Base-by-base conservation (phyloP, 306 rosid genomes). In the Neltuma alba region DNA sequence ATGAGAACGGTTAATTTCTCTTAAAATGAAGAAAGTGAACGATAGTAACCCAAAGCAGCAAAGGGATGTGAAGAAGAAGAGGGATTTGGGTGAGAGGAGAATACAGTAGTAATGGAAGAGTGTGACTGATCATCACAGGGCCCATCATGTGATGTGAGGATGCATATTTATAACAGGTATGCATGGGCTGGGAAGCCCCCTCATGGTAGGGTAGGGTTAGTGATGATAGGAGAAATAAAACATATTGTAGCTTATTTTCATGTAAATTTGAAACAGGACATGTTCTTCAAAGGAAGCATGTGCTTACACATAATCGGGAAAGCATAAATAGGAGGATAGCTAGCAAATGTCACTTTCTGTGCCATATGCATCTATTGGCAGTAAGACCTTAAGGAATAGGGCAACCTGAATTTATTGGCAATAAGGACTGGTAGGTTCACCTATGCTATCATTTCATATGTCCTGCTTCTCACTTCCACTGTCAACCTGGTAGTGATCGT, bases 271-370 rank as follows among this genome's bases (percentile, higher is more conserved):
- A 73, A 92, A 86, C 92, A 85, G 86, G 88, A 88, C 95, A 92
- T 85, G 92, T 92, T 88, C 85, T 87, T 89, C 65, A 86, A 86
- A 83, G 70, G 81, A 79, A 76, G 83, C 93, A 88, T 89, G 95
- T 90, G 93, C 87, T 76, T 87, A 79, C 84, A 80, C 91, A 88
- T 80, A 86, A 83, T 86, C 80, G 76, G 90, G 83, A 88, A 87
- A 86, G 87, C 92, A 92, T 85, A 72, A 88, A 89, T 86, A 55
- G 84, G 78, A 89, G 85, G 84, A 52, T 75, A 75, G 87, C 61
- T 80, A 88, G 88, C 97, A 90, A 88, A 80, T 87, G 97, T 92
- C 98, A 50, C 74, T 92, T 90, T 94, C 97, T 86, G 70, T 88
- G 79, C 85, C 87, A 85, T 88, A 85, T 86, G 74, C 87, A 75